These are phyloP conservation scores for Astrothelium subdiscretum DNA, from an alignment of 495 filamentous ascomycete species.

Conservation along the genomic window DNA sequence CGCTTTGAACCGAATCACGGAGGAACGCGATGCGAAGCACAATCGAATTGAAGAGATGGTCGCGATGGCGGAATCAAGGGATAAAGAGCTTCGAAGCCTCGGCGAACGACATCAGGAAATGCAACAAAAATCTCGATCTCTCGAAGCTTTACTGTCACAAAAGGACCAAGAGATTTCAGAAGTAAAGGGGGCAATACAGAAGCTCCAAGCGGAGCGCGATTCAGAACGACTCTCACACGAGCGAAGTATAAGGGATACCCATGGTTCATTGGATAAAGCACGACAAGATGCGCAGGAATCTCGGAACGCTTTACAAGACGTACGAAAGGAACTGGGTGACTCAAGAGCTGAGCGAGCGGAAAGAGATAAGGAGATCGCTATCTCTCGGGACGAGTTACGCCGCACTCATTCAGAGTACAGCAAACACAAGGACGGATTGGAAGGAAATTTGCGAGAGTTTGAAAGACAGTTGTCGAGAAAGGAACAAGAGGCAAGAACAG, in stretches of 20 bases:
- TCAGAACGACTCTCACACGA: neutral
- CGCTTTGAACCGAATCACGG: neutral
- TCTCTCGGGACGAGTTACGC: neutral
- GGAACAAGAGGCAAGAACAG: neutral
- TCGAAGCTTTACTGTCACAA: neutral
- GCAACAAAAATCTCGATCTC: neutral
- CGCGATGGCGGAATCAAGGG: neutral
- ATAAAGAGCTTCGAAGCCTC: neutral
- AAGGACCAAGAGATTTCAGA: neutral
- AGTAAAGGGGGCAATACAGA: neutral
- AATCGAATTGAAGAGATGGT: neutral
- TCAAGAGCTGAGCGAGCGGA: neutral
- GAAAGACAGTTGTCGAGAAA: constrained; percentile 1
- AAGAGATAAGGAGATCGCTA: neutral
- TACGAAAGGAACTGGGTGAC: neutral
- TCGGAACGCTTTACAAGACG: neutral
- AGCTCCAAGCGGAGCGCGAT: neutral
- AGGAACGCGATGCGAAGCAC: neutral
- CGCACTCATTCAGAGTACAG: neutral
- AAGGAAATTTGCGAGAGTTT: neutral
- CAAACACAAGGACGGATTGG: neutral
- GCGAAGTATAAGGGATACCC: neutral
- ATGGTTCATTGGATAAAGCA: neutral
- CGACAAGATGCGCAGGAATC: neutral
- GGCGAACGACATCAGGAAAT: neutral